Evolutionary conservation across 169 alveolate genomes (phyloP).

Genomic region (Babesia caballi): DNA sequence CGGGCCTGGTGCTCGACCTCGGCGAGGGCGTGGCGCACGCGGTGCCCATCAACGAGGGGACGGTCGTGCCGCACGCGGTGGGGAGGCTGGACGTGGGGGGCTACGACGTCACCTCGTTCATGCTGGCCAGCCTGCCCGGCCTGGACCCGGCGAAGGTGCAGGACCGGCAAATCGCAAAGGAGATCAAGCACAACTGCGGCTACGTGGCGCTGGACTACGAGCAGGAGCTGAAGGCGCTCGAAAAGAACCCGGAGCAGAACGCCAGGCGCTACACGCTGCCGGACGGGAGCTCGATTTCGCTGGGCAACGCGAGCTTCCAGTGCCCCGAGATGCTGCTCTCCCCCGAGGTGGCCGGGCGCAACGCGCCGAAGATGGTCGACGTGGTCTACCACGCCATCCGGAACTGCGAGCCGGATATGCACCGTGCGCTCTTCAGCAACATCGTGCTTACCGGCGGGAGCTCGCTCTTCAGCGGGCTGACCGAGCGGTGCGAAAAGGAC

Average conservation of each 20-base stretch:
- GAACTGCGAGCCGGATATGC: slow-evolving; percentile 63
- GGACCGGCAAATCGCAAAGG: slow-evolving; percentile 40
- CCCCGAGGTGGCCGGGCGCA: slow-evolving; percentile 46
- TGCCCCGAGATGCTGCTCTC: slow-evolving; percentile 59
- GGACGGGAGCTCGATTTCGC: slow-evolving; percentile 35
- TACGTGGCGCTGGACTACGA: slow-evolving; percentile 44
- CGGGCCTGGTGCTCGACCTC: slow-evolving; percentile 90
- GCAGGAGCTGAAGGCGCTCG: slow-evolving; percentile 15
- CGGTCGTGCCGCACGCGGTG: slow-evolving; percentile 85
- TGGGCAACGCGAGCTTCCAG: slow-evolving; percentile 29
- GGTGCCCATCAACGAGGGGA: slow-evolving; percentile 90
- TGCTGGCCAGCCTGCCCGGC: slow-evolving; percentile 17
- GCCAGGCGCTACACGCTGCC: slow-evolving; percentile 49
- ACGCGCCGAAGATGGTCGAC: slow-evolving; percentile 38
- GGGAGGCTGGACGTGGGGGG: slow-evolving; percentile 88
- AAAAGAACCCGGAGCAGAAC: slow-evolving; percentile 16
- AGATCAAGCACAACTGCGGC: slow-evolving; percentile 58
- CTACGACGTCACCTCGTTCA: slow-evolving; percentile 80
- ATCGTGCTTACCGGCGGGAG: slow-evolving; percentile 63
- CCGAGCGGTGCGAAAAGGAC: slow-evolving; percentile 58
- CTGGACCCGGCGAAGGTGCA: not conserved
- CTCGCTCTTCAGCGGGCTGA: slow-evolving; percentile 36
- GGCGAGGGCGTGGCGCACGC: slow-evolving; percentile 93
- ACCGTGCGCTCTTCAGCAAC: slow-evolving; percentile 41
- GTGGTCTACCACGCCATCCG: slow-evolving; percentile 42